Conservation (phyloP, 2,329 filamentous ascomycete genomes). For the Arachnomyces sp. region DNA sequence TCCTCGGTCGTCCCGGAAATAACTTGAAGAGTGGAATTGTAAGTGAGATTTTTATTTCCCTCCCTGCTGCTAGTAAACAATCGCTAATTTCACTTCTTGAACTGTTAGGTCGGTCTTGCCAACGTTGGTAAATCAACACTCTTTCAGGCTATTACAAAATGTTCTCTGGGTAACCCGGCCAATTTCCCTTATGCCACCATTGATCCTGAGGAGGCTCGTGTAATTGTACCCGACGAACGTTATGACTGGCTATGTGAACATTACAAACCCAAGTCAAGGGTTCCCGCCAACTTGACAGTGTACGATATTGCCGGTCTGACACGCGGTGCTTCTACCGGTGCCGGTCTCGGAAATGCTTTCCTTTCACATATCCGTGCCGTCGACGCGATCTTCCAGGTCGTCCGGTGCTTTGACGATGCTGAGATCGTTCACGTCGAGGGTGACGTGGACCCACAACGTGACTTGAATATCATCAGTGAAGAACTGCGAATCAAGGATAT, state of each 20-base stretch:
- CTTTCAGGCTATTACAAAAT: constrained; percentile 99
- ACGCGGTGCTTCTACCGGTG: constrained; percentile 90
- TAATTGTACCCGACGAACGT: constrained; percentile 91
- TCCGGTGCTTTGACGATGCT: constrained; percentile 95
- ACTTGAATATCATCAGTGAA: constrained; percentile 93
- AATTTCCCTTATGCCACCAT: constrained; percentile 99
- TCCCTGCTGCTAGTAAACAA: constrained; percentile 13
- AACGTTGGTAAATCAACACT: constrained; percentile 99
- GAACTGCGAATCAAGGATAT: constrained; percentile 97
- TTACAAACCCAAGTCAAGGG: constrained; percentile 94
- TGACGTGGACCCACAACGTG: constrained; percentile 89
- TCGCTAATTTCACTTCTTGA: constrained; percentile 11
- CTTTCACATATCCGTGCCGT: constrained; percentile 97
- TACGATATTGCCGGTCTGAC: constrained; percentile 98
- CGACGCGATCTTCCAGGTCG: constrained; percentile 96
- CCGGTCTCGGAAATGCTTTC: constrained; percentile 95
- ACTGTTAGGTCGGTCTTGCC: constrained; percentile 81
- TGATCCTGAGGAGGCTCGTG: constrained; percentile 94
- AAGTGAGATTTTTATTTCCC: constrained; percentile 54
- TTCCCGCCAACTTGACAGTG: constrained; percentile 96
- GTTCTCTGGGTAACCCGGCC: constrained; percentile 91
- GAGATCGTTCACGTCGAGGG: constrained; percentile 99
- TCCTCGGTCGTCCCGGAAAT: constrained; percentile 92
- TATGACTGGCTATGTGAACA: constrained; percentile 94
- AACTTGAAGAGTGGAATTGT: constrained; percentile 97